A percentile compares a stretch with the other conserved stretches of the same genome.
Conservation (phyloP, 1,284 basidiomycete species). For the Irpex sp. region DNA sequence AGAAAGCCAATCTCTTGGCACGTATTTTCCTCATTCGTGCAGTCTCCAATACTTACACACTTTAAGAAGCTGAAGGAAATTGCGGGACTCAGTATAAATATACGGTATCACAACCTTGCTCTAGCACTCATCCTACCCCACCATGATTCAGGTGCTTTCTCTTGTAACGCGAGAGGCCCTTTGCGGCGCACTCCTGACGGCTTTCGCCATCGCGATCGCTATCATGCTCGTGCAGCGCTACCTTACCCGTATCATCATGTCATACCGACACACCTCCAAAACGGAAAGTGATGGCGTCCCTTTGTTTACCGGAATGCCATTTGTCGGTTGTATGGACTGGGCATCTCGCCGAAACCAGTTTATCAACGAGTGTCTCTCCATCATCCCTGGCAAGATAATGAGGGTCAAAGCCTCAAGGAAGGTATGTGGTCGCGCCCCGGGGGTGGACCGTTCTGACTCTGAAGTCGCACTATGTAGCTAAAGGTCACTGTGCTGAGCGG, state of each 20-base stretch:
- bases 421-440: background rate
- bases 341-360: background rate
- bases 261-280: background rate
- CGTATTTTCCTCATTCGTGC: no score
- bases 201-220: background rate
- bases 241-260: background rate
- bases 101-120: background rate
- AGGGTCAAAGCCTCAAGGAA: background rate
- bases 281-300: background rate
- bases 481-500: background rate
- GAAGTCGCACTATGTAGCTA: background rate
- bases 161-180: background rate
- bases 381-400: background rate
- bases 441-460: background rate
- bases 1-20: no score
- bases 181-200: background rate
- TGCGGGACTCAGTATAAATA: no score
- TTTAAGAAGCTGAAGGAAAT: no score
- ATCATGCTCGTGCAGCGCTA: background rate
- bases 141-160: background rate
- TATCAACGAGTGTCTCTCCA: background rate
- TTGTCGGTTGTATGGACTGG: background rate
- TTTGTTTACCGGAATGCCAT: background rate
- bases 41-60: no score
- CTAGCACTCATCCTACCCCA: background rate